Evolutionary conservation across 2,329 filamentous ascomycete genomes (phyloP).

Genomic region (Fusarium xylarioides): DNA sequence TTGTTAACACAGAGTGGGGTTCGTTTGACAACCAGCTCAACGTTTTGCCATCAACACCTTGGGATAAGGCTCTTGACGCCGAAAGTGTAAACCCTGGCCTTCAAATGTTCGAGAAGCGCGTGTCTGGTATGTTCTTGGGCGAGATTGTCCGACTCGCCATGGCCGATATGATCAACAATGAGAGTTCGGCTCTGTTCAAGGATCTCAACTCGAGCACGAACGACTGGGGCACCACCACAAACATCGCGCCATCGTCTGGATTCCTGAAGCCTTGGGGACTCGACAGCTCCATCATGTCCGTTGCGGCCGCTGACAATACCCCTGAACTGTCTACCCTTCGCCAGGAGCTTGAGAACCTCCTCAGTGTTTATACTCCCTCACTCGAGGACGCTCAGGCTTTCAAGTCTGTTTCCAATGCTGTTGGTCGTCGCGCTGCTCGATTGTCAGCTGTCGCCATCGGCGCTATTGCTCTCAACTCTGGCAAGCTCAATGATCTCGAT

Average conservation of each 20-base stretch:
- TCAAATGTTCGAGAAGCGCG: slow-evolving; percentile 99
- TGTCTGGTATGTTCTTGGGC: slow-evolving; percentile 97
- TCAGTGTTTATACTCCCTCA: slow-evolving; percentile 79
- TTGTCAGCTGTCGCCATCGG: slow-evolving; percentile 88
- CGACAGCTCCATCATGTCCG: slow-evolving; percentile 89
- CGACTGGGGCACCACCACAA: slow-evolving; percentile 74
- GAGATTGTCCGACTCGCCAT: slow-evolving; percentile 87
- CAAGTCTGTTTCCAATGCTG: slow-evolving; percentile 81
- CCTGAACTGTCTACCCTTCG: slow-evolving; percentile 77
- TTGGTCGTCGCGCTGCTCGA: slow-evolving; percentile 88
- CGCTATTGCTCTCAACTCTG: slow-evolving; percentile 83
- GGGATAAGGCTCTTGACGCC: slow-evolving; percentile 80
- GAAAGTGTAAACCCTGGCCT: slow-evolving; percentile 90
- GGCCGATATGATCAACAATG: slow-evolving; percentile 74
- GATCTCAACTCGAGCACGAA: slow-evolving; percentile 78
- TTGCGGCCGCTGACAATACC: slow-evolving; percentile 82
- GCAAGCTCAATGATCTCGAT: slow-evolving; percentile 69
- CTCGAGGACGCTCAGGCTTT: slow-evolving; percentile 89
- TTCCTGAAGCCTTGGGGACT: slow-evolving; percentile 87
- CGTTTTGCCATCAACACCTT: slow-evolving; percentile 85
- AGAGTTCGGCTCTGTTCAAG: slow-evolving; percentile 75
- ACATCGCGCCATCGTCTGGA: slow-evolving; percentile 69
- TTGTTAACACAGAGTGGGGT: slow-evolving; percentile 98
- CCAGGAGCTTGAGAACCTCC: slow-evolving; percentile 78
- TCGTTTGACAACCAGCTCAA: slow-evolving; percentile 95